Percentiles rank a stretch among this genome's conserved stretches.
Evolutionary conservation across 179 eudicot species (phyloP).

Genomic region (Silene vulgaris): DNA sequence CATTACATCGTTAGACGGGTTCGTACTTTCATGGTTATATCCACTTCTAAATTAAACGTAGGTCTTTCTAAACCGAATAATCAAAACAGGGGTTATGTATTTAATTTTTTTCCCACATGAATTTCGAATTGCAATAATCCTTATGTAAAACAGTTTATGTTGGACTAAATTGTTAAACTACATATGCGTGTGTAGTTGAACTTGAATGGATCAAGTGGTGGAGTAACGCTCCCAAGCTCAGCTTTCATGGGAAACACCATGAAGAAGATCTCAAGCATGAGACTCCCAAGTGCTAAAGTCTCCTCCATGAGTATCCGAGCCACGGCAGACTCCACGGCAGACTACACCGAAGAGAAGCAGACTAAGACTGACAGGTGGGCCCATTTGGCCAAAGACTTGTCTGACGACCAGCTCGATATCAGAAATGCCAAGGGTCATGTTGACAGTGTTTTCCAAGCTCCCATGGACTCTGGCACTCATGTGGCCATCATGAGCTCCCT

Average conservation of each 20-base stretch:
- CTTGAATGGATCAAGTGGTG: conserved; percentile 50
- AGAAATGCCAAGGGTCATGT: conserved; percentile 91
- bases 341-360: conserved; percentile 46
- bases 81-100: no score
- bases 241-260: conserved; percentile 58
- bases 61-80: no score
- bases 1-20: no score
- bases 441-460: conserved; percentile 84
- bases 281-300: conserved; percentile 28
- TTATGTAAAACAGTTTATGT: no score
- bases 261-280: conserved; percentile 48
- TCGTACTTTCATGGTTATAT: no score
- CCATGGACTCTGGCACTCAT: conserved; percentile 61
- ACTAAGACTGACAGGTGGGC: conserved; percentile 64
- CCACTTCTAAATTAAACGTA: no score
- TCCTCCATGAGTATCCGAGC: conserved; percentile 40
- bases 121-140: no score
- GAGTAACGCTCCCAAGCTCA: conserved; percentile 50
- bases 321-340: conserved; percentile 41
- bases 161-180: no score
- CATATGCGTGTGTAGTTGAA: conserved; percentile 38
- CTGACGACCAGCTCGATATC: conserved; percentile 92
- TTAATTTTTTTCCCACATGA: no score
- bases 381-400: conserved; percentile 49
- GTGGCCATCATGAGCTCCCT: conserved; percentile 55